Evolutionary conservation across 2,329 filamentous ascomycete genomes (phyloP), one percentile per base, ranked within the genome.

Genomic region (Fusarium redolens): DNA sequence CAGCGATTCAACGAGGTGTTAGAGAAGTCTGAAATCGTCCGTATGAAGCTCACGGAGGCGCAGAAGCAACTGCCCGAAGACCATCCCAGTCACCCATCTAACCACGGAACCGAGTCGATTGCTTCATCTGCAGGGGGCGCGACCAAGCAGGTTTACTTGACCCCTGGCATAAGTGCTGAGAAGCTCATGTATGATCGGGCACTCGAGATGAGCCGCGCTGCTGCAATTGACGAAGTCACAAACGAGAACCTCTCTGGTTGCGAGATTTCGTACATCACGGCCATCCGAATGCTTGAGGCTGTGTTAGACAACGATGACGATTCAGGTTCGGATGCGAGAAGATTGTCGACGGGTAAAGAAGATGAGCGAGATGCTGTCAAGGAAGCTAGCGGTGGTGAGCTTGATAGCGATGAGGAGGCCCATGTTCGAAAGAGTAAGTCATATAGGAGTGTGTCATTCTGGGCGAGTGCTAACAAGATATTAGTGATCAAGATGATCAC

Each of bases 121-220:
- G 85, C 88, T 6, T 87, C 86, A 3, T 87, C 86, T 3, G 86
- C 88, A 18, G 88, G 87, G n/a, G 88, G 90, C 7, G 91, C 92
- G 20, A 88, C 90, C 4, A 94, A 96, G 68, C 92, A 93, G 58
- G 94, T 98, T 31, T 89, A 93, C 52, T 87, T 99, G 31, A 97
- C 93, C 18, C 91, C 93, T 4, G 96, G 96, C 3, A 91, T 98
- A 62, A 98, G 95, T 28, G 96, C 96, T 1, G 96, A 98, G 84
- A 97, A 95, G 83, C 86, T 99, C 50, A 98, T 99, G 95, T 99
- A 98, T 80, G 96, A 99, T 76, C 93, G 96, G 51, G 96, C 96
- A 1, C 85, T 98, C 28, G 96, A 99, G 81, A 98, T 99, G 96
- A 98, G 95, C 80, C 91, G 95, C 58, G 91, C 93, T 7, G 96